phyloP scores from a whole-genome alignment of 176 grass and related monocot species.

The Lolium multiflorum region DNA sequence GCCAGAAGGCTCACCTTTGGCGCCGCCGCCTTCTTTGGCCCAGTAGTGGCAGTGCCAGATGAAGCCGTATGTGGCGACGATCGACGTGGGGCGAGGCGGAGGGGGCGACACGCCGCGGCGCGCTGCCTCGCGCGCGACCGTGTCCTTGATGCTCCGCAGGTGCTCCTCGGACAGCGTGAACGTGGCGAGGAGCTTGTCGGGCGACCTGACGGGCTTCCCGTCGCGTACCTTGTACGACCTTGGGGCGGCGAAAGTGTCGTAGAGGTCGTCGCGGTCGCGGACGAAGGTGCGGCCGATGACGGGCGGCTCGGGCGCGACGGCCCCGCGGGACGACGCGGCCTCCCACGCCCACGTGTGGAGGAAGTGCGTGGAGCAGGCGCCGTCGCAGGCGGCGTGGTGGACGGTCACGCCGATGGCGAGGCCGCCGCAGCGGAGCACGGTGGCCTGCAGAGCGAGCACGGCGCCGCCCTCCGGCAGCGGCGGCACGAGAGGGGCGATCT shows the following conservation, averaged over 20 bases:
- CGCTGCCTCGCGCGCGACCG: background rate
- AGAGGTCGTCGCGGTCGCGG: constrained; percentile 42
- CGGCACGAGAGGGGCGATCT: background rate
- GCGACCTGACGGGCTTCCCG: background rate
- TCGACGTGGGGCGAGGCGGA: constrained; percentile 36
- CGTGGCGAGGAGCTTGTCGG: constrained; percentile 29
- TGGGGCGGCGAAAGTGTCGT: background rate
- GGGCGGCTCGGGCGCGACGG: constrained; percentile 28
- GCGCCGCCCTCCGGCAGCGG: background rate
- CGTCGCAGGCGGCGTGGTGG: constrained; percentile 16
- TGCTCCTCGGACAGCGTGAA: constrained; percentile 33
- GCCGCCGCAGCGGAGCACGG: background rate
- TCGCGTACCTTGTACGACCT: background rate
- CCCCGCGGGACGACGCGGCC: background rate
- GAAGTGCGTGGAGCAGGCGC: constrained; percentile 1
- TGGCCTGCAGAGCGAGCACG: background rate
- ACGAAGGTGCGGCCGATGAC: constrained; percentile 35
- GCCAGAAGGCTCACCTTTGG: background rate
- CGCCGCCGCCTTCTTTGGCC: background rate
- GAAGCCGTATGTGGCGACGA: constrained; percentile 4
- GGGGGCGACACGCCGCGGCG: background rate
- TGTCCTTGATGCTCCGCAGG: constrained; percentile 39
- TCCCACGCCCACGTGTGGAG: background rate
- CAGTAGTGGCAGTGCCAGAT: background rate
- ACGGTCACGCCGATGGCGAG: constrained; percentile 12